Conservation (phyloP, 2,329 filamentous ascomycete species). For the Curvularia sp. region DNA sequence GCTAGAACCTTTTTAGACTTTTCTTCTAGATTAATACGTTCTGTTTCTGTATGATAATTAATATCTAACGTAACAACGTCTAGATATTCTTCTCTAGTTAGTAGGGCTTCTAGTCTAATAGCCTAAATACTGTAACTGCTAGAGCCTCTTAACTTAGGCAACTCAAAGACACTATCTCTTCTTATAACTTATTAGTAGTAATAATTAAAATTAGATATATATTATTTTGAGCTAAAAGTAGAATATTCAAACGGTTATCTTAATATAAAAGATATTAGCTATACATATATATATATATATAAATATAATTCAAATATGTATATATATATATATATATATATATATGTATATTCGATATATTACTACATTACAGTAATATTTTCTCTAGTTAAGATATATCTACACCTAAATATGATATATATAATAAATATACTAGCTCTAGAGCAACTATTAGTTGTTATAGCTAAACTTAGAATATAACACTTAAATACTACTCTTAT, state of each 20-base stretch:
- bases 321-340: too few species aligned
- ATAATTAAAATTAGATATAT: neutral
- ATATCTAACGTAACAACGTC: neutral
- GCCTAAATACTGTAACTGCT: neutral
- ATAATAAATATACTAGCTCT: too few species aligned
- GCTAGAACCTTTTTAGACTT: neutral
- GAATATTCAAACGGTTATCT: neutral
- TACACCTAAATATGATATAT: too few species aligned
- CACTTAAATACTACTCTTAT: too few species aligned
- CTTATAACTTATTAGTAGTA: neutral
- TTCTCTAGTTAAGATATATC: too few species aligned
- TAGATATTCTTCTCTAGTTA: neutral
- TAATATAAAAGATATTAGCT: neutral
- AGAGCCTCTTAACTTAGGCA: neutral
- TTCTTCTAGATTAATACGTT: neutral
- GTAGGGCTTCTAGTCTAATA: neutral
- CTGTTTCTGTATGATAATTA: neutral
- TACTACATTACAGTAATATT: too few species aligned
- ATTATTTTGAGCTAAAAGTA: too few species aligned
- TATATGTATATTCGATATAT: too few species aligned
- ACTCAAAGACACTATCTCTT: neutral
- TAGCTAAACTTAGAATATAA: too few species aligned
- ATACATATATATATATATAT: neutral
- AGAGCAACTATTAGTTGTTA: too few species aligned
- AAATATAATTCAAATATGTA: too few species aligned